Percentiles rank a stretch among this genome's conserved stretches.
Conservation (phyloP, 139 green algal species). For the Astrephomene gubernaculifera region DNA sequence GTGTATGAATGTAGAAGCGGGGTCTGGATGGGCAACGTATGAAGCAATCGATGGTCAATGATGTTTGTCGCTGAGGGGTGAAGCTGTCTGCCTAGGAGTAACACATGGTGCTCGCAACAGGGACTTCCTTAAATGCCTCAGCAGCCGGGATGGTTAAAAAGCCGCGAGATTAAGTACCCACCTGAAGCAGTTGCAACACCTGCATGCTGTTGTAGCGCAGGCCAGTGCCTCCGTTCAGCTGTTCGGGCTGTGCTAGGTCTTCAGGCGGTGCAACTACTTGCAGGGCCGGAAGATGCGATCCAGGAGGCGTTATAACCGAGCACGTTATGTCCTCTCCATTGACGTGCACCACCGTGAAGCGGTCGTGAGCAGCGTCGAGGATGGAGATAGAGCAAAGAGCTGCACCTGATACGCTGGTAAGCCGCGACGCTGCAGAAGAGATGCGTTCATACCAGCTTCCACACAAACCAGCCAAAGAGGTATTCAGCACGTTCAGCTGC, state of each 20-base stretch:
- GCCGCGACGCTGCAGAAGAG: not conserved
- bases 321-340: not conserved
- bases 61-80: too few species aligned
- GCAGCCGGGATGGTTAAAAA: too few species aligned
- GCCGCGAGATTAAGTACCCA: not conserved
- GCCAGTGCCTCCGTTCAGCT: not conserved
- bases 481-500: not conserved
- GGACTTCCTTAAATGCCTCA: too few species aligned
- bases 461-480: not conserved
- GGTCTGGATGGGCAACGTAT: not conserved
- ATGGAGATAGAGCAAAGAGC: slow-evolving; percentile 10
- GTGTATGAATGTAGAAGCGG: slow-evolving; percentile 30
- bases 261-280: not conserved
- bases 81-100: too few species aligned
- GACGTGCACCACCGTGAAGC: slow-evolving; percentile 30
- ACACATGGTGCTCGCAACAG: too few species aligned
- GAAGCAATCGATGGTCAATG: too few species aligned
- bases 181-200: slow-evolving; percentile 36
- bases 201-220: slow-evolving; percentile 37
- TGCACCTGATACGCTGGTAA: not conserved
- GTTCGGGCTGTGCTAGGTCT: not conserved
- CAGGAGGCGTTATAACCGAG: not conserved
- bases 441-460: slow-evolving; percentile 28
- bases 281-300: slow-evolving; percentile 17
- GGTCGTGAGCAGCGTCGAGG: not conserved